A percentile compares a stretch with the other conserved stretches of the same genome.
Conservation (phyloP, 805 yeast genomes). For the Grigorovia jiainica region DNA sequence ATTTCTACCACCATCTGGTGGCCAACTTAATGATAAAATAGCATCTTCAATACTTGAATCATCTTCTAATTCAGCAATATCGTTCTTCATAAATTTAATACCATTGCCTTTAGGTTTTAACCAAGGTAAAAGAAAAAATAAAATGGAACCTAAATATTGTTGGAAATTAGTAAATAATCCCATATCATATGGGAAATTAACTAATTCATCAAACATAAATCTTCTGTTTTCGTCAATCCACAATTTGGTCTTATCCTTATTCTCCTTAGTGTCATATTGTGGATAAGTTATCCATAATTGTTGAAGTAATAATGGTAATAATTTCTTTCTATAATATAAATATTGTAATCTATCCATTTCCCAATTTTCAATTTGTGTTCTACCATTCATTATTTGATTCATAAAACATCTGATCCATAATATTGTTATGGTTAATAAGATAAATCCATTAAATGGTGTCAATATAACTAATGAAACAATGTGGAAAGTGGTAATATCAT, state of each 20-base stretch:
- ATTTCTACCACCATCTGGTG: conserved; percentile 65
- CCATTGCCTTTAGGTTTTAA: conserved; percentile 57
- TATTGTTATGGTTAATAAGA: conserved; percentile 48
- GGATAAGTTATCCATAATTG: conserved; percentile 36
- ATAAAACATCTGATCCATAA: conserved; percentile 53
- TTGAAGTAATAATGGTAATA: conserved; percentile 37
- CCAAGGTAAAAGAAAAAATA: conserved; percentile 67
- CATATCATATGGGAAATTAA: conserved; percentile 73
- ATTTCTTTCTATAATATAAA: conserved; percentile 45
- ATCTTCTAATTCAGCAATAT: conserved; percentile 32
- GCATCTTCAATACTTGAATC: conserved; percentile 34
- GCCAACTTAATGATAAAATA: conserved; percentile 75
- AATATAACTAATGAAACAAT: conserved; percentile 46
- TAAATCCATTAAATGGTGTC: conserved; percentile 47
- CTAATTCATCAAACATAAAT: conserved; percentile 51
- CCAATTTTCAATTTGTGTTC: conserved; percentile 90
- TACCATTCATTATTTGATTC: conserved; percentile 51
- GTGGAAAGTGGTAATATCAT: conserved; percentile 33
- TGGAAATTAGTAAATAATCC: conserved; percentile 48
- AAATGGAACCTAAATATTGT: conserved; percentile 49
- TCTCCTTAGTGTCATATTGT: conserved; percentile 8
- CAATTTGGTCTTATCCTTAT: conserved; percentile 11
- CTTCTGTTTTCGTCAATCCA: conserved; percentile 3
- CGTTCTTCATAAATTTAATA: conserved; percentile 44
- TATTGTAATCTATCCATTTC: conserved; percentile 73